phyloP scores from a whole-genome alignment of 2,329 filamentous ascomycete genomes.

The Diaporthe longicolla region DNA sequence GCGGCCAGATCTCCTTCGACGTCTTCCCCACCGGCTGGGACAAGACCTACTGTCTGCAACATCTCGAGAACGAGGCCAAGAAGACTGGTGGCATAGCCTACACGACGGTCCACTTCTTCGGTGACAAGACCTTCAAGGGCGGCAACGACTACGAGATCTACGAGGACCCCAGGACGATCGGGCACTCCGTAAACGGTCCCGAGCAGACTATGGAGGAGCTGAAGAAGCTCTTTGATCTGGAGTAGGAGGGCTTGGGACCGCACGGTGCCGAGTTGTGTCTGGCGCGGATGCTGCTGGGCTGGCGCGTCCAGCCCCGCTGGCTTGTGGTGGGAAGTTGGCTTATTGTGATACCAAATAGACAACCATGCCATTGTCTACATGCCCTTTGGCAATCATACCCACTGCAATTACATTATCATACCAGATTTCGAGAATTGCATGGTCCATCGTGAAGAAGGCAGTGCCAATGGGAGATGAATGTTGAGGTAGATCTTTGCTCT shows the following conservation, averaged over 20 bases:
- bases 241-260: slow-evolving; percentile 16
- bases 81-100: slow-evolving; percentile 80
- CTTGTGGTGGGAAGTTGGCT: slow-evolving; percentile 11
- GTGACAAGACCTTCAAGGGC: slow-evolving; percentile 92
- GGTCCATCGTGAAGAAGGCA: neutral
- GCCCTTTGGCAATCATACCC: slow-evolving; percentile 12
- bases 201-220: slow-evolving; percentile 86
- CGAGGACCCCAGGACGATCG: slow-evolving; percentile 82
- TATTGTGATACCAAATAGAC: slow-evolving; percentile 35
- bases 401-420: neutral
- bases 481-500: neutral
- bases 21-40: slow-evolving; percentile 98
- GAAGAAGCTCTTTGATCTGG: slow-evolving; percentile 82
- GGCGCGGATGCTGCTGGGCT: neutral
- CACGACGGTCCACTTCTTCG: slow-evolving; percentile 96
- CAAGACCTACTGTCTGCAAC: slow-evolving; percentile 95
- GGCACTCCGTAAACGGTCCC: slow-evolving; percentile 85
- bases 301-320: neutral
- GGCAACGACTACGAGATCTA: slow-evolving; percentile 98
- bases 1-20: slow-evolving; percentile 98
- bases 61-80: slow-evolving; percentile 85
- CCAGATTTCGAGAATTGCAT: neutral
- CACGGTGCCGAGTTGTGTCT: neutral
- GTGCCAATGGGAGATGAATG: no score
- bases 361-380: slow-evolving; percentile 9